Conservation (phyloP, 495 filamentous ascomycete genomes). For the Trichoderma erinaceum region DNA sequence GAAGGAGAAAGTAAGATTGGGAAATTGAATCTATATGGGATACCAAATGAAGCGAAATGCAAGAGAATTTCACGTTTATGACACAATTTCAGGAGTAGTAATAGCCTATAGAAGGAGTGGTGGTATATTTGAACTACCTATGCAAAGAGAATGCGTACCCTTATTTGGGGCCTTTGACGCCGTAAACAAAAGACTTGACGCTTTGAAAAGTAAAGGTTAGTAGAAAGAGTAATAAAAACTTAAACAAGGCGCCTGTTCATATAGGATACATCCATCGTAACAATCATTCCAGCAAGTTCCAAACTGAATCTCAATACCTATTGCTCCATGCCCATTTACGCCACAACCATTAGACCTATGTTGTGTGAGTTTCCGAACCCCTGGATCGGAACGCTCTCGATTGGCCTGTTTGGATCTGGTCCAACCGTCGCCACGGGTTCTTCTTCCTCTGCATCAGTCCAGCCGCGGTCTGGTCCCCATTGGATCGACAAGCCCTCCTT, state of each 20-base stretch:
- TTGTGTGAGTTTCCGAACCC: neutral
- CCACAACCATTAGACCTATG: neutral
- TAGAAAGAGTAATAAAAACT: neutral
- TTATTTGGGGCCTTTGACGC: neutral
- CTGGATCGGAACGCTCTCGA: neutral
- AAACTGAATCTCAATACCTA: neutral
- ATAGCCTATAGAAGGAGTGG: slow-evolving; percentile 3
- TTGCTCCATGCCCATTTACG: slow-evolving; percentile 12
- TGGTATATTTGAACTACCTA: slow-evolving; percentile 2
- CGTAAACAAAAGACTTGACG: neutral
- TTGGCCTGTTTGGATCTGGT: neutral
- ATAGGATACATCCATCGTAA: neutral
- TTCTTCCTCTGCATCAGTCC: slow-evolving; percentile 43
- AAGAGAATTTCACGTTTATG: neutral
- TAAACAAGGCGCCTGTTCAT: neutral
- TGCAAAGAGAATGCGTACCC: neutral
- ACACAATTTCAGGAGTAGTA: neutral
- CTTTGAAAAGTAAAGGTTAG: neutral
- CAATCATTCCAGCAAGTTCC: neutral
- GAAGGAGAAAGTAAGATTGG: neutral
- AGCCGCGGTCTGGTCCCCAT: slow-evolving; percentile 68
- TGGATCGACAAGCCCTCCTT: slow-evolving; percentile 47
- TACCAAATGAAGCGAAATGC: neutral
- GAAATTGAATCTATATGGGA: neutral
- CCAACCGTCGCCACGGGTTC: neutral